phyloP scores from a whole-genome alignment of 352 stramenopile genomes.

The Pythium rishiriense region DNA sequence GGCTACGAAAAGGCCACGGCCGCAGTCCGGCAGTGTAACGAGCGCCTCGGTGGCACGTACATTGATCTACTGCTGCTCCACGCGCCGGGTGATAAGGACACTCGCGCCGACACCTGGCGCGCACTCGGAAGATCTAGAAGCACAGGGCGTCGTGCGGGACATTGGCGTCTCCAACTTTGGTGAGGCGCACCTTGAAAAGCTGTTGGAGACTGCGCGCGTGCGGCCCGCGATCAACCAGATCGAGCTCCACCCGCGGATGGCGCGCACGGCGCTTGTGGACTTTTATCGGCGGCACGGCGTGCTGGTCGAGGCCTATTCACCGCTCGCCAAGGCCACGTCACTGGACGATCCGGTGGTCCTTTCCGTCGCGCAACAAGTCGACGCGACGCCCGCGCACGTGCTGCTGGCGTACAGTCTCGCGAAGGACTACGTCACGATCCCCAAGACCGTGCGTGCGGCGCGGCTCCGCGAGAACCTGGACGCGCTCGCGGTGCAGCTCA shows the following conservation, averaged over 20 bases:
- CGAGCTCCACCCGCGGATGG: constrained; percentile 66
- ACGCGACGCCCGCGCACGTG: constrained; percentile 42
- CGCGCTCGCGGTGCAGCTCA: constrained; percentile 32
- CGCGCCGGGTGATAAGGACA: constrained; percentile 51
- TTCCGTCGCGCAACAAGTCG: constrained; percentile 33
- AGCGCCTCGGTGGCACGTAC: constrained; percentile 51
- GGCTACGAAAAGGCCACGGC: constrained; percentile 69
- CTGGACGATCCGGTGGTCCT: constrained; percentile 34
- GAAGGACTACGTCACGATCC: constrained; percentile 61
- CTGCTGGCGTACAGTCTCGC: constrained; percentile 48
- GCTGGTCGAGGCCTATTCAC: constrained; percentile 52
- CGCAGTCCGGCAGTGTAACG: constrained; percentile 41
- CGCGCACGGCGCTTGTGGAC: constrained; percentile 47
- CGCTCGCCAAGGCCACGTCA: constrained; percentile 40
- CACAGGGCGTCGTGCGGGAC: constrained; percentile 59
- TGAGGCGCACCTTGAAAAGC: constrained; percentile 68
- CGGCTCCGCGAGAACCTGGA: constrained; percentile 58
- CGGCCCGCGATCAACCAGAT: constrained; percentile 79
- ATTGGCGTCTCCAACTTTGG: constrained; percentile 91
- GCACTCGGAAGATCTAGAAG: constrained; percentile 47
- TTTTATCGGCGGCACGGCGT: constrained; percentile 57
- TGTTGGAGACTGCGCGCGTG: constrained; percentile 56
- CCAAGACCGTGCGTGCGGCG: constrained; percentile 45
- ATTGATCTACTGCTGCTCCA: constrained; percentile 81
- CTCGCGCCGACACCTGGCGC: constrained; percentile 43